Evolutionary conservation across 176 grass and related monocot genomes (phyloP), one percentile per base, ranked within the genome.

Genomic region (Poa annua): DNA sequence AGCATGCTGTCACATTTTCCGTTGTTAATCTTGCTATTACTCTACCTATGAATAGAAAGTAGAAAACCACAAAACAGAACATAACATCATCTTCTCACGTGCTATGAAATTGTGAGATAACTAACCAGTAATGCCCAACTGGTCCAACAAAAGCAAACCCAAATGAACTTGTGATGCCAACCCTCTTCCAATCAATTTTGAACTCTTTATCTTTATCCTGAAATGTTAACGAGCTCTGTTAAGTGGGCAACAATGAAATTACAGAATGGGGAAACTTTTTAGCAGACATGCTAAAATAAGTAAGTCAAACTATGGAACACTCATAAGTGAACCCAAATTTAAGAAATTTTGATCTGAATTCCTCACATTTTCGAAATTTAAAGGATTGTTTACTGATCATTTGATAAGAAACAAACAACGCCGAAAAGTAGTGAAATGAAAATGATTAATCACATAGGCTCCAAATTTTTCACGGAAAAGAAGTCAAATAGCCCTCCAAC

Each of bases 111-210:
- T 38, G 11, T 45, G 90, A 74, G 73, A 61, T 19, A 80, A 79
- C 78, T 90, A 84, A 96, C 96, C 93, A 99, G 78, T 93, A 96
- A 87, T 96, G 89, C 42, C 93, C 93, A 79, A 96, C 91, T 16
- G 96, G 96, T 77, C 93, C 96, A 79, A 96, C 91, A 74, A 96
- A 94, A 88, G 93, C 93, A 88, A 94, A 92, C 67, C 96, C 96
- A 79, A 96, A 96, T 73, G 90, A 96, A 66, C 96, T 99, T 71
- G 93, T 96, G 68, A 93, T 92, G 20, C 85, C 96, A 24, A 88
- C 93, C 47, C 96, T 93, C 81, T 59, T 99, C 96, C 96, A 99
- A 91, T 94, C 86, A 76, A 99, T 84, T 86, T 96, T 96, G 59
- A 99, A 90, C 33, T 96, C 89, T 85, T 92, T 87, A 86, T 94